phyloP scores from a whole-genome alignment of 179 eudicot genomes.

The Heliamphora pulchella region DNA sequence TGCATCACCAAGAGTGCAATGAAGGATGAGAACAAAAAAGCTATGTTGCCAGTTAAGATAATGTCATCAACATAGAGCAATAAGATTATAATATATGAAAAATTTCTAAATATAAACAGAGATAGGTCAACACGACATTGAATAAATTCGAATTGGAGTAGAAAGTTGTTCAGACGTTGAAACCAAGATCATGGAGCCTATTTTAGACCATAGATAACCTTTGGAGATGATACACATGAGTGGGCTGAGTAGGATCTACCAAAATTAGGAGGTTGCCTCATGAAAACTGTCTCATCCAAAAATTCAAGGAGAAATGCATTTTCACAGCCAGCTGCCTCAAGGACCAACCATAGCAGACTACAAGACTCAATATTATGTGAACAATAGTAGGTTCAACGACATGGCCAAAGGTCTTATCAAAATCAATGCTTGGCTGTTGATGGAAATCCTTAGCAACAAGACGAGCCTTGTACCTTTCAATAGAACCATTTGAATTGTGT shows the following conservation, averaged over 20 bases:
- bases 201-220: not conserved
- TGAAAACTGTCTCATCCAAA: not conserved
- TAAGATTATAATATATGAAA: no score
- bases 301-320: not conserved
- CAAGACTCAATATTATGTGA: not conserved
- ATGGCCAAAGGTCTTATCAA: not conserved
- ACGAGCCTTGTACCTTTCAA: not conserved
- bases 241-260: not conserved
- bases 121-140: no score
- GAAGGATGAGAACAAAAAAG: no score
- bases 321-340: not conserved
- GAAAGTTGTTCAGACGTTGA: no score
- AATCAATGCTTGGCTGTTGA: not conserved
- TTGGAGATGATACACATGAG: not conserved
- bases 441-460: not conserved
- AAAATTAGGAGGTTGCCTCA: not conserved
- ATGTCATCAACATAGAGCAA: no score
- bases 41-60: no score
- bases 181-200: not conserved
- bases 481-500: not conserved
- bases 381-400: not conserved
- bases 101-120: no score
- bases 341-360: not conserved
- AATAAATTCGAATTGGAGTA: no score
- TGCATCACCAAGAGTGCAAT: no score